Percentiles rank a stretch among this genome's conserved stretches.
phyloP scores from a whole-genome alignment of 2,329 filamentous ascomycete genomes.

The Penicillium crustosum region DNA sequence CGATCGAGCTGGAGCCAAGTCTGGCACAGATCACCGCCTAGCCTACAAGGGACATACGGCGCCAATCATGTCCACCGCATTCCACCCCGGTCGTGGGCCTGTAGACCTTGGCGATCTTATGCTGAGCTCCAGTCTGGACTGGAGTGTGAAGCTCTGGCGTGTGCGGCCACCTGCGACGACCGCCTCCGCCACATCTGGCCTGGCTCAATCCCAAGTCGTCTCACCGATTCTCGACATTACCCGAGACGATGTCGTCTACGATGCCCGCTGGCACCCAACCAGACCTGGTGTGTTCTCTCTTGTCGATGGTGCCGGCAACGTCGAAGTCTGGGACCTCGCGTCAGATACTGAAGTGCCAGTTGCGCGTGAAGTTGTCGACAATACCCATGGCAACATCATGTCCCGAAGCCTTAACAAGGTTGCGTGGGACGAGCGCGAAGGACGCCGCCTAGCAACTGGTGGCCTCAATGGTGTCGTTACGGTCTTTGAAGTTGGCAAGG shows the following conservation, averaged over 20 bases:
- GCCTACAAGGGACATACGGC: slow-evolving; percentile 88
- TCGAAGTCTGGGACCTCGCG: slow-evolving; percentile 95
- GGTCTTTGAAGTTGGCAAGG: slow-evolving; percentile 87
- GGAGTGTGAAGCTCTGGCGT: slow-evolving; percentile 97
- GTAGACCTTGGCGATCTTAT: slow-evolving; percentile 94
- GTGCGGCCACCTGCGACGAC: slow-evolving; percentile 59
- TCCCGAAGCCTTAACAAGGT: slow-evolving; percentile 90
- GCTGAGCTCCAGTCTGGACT: slow-evolving; percentile 88
- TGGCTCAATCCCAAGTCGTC: slow-evolving; percentile 53
- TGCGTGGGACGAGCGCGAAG: slow-evolving; percentile 89
- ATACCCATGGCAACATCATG: slow-evolving; percentile 66
- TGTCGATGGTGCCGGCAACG: slow-evolving; percentile 85
- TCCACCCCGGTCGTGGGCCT: slow-evolving; percentile 87
- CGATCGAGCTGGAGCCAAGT: slow-evolving; percentile 94
- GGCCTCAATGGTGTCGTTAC: slow-evolving; percentile 89
- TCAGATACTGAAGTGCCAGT: slow-evolving; percentile 90
- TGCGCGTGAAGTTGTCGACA: slow-evolving; percentile 54
- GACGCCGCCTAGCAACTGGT: slow-evolving; percentile 81
- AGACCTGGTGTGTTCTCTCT: slow-evolving; percentile 93
- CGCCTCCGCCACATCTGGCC: slow-evolving; percentile 38
- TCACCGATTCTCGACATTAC: slow-evolving; percentile 83
- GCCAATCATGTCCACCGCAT: slow-evolving; percentile 93
- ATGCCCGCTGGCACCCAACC: slow-evolving; percentile 90
- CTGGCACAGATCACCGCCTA: slow-evolving; percentile 85
- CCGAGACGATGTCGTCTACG: slow-evolving; percentile 94